Percentiles rank a stretch among this genome's conserved stretches.
Evolutionary conservation across 495 filamentous ascomycete species (phyloP).

Genomic region (Corynascus novoguineensis): DNA sequence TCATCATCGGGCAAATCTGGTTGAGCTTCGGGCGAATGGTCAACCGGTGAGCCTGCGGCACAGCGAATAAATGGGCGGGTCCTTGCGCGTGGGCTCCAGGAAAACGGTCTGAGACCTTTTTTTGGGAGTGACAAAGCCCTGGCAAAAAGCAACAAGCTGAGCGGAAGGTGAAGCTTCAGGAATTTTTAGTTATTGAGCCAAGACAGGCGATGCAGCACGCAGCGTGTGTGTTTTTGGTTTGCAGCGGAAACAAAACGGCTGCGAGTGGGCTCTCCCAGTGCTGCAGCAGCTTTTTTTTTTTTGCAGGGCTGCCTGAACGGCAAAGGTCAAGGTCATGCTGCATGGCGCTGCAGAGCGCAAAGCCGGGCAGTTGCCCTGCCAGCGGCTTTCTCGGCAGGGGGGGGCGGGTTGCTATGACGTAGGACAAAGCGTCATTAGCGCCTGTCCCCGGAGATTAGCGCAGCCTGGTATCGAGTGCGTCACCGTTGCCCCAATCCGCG

Average conservation of each 20-base stretch:
- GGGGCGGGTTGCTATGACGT: slow-evolving; percentile 18
- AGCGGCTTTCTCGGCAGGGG: slow-evolving; percentile 3
- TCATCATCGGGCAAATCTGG: slow-evolving; percentile 23
- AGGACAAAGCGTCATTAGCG: slow-evolving; percentile 18
- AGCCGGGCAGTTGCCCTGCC: slow-evolving; percentile 4
- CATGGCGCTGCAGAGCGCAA: no score
- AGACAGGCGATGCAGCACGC: neutral
- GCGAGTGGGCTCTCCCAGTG: no score
- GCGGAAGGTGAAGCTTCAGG: neutral
- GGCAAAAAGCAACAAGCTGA: neutral
- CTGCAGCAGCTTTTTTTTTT: no score
- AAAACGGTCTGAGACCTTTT: neutral
- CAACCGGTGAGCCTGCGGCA: neutral
- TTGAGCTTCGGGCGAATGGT: neutral
- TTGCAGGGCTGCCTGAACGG: no score
- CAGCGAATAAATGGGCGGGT: neutral
- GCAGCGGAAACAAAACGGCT: neutral
- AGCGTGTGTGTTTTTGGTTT: no score
- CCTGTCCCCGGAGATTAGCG: slow-evolving; percentile 11
- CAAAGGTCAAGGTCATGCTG: slow-evolving; percentile 1
- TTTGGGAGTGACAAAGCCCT: no score
- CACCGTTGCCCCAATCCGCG: slow-evolving; percentile 3
- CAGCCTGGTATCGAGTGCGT: slow-evolving; percentile 10
- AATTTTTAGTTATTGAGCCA: neutral
- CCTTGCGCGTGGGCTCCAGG: no score